Conservation (phyloP, 1,139 yeast genomes). For the Blastobotrys apis region DNA sequence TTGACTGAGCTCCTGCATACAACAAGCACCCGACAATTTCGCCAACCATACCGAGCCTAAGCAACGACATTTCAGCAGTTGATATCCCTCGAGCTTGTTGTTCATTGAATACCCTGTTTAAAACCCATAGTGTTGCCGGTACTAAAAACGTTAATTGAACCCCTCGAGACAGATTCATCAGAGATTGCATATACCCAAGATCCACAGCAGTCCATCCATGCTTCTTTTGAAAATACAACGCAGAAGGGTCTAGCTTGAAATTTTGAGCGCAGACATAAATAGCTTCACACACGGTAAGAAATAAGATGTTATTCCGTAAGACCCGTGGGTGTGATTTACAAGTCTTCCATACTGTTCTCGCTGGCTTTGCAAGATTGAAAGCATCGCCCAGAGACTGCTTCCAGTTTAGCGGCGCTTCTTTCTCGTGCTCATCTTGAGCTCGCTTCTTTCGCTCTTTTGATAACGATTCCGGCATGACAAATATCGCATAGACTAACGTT, state of each 20-base stretch:
- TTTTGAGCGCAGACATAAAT: background rate
- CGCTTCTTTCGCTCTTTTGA: background rate
- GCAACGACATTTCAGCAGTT: background rate
- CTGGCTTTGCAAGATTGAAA: constrained; percentile 5
- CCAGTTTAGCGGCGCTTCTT: background rate
- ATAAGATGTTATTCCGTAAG: background rate
- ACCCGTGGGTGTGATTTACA: background rate
- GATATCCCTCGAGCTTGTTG: constrained; percentile 1
- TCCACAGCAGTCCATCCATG: constrained; percentile 8
- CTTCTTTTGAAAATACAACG: constrained; percentile 8
- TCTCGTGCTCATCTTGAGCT: background rate
- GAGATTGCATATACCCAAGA: constrained; percentile 4
- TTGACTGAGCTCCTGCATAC: constrained; percentile 1
- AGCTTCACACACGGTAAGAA: constrained; percentile 2
- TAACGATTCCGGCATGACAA: constrained; percentile 3
- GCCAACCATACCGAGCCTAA: background rate
- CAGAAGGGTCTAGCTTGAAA: background rate
- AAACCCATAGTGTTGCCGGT: background rate
- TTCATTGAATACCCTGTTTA: background rate
- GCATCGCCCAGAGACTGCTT: background rate
- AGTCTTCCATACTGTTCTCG: background rate
- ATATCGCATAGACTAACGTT: background rate
- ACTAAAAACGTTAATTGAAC: background rate
- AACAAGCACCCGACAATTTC: constrained; percentile 1
- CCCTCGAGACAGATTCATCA: background rate